These are phyloP conservation scores for Phytomonas serpens DNA, from an alignment of 208 protist species.

Conservation along the genomic window DNA sequence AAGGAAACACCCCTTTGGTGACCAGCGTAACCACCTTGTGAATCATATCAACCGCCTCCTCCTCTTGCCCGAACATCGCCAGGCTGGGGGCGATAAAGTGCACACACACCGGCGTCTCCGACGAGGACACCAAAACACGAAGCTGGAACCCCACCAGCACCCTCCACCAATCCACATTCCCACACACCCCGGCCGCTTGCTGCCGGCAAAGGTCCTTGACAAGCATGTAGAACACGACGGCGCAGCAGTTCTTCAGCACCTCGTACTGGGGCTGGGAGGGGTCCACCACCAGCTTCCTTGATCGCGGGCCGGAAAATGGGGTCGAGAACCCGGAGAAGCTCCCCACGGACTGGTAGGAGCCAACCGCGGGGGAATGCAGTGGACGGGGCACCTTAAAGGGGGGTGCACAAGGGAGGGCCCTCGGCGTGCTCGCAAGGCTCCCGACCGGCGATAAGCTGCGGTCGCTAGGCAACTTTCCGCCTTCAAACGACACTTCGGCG, in stretches of 20 bases:
- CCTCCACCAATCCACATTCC: constrained; percentile 70
- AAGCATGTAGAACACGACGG: constrained; percentile 43
- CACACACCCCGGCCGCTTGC: constrained; percentile 48
- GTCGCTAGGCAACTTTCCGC: no score
- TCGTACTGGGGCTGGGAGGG: constrained; percentile 31
- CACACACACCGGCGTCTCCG: constrained; percentile 47
- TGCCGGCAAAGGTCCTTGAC: constrained; percentile 50
- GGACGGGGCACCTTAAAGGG: no score
- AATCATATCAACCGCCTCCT: constrained; percentile 55
- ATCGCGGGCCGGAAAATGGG: no score
- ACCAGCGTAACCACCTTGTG: constrained; percentile 65
- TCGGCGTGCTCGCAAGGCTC: no score
- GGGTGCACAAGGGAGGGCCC: no score
- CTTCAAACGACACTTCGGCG: no score
- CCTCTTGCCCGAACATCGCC: constrained; percentile 39
- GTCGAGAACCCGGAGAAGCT: no score
- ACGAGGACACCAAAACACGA: constrained; percentile 21
- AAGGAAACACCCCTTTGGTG: constrained; percentile 52
- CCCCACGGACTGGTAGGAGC: no score
- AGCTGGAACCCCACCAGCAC: constrained; percentile 57
- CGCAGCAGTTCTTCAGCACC: constrained; percentile 44
- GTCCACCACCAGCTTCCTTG: background rate
- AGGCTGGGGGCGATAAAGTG: constrained; percentile 64
- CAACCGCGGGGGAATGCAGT: no score
- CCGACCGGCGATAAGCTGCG: no score